Percentiles rank a stretch among this genome's conserved stretches.
phyloP scores from a whole-genome alignment of 805 yeast species.

The Metschnikowia continentalis region DNA sequence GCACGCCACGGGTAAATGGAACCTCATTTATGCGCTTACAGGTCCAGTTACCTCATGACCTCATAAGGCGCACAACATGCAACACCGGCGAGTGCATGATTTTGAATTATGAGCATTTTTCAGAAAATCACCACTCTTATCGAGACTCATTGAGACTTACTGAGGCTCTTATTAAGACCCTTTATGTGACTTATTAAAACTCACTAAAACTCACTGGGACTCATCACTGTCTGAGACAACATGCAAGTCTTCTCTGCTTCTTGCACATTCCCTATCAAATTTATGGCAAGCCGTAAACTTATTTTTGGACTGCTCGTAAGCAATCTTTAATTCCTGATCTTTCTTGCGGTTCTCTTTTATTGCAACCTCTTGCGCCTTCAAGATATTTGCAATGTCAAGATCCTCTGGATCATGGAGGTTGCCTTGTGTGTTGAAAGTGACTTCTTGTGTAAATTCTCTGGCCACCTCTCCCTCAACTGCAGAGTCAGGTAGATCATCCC shows the following conservation, averaged over 20 bases:
- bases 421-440: slow-evolving; percentile 33
- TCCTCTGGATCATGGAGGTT: slow-evolving; percentile 33
- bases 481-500: slow-evolving; percentile 57
- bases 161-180: no score
- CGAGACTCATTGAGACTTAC: no score
- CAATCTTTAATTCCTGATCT: slow-evolving; percentile 38
- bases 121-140: background rate
- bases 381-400: slow-evolving; percentile 34
- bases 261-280: slow-evolving; percentile 23
- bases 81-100: background rate
- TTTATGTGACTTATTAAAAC: no score
- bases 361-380: slow-evolving; percentile 36
- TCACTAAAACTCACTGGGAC: background rate
- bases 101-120: background rate
- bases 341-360: slow-evolving; percentile 38
- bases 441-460: slow-evolving; percentile 35
- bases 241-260: slow-evolving; percentile 20
- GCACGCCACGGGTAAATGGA: background rate
- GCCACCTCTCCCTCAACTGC: slow-evolving; percentile 36
- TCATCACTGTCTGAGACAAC: background rate
- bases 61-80: background rate
- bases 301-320: slow-evolving; percentile 25
- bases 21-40: slow-evolving; percentile 3
- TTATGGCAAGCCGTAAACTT: slow-evolving; percentile 17
- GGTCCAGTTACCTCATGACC: background rate